A percentile compares a stretch with the other conserved stretches of the same genome.
Evolutionary conservation across 805 yeast genomes (phyloP).

Genomic region (Yamadazyma olivae): DNA sequence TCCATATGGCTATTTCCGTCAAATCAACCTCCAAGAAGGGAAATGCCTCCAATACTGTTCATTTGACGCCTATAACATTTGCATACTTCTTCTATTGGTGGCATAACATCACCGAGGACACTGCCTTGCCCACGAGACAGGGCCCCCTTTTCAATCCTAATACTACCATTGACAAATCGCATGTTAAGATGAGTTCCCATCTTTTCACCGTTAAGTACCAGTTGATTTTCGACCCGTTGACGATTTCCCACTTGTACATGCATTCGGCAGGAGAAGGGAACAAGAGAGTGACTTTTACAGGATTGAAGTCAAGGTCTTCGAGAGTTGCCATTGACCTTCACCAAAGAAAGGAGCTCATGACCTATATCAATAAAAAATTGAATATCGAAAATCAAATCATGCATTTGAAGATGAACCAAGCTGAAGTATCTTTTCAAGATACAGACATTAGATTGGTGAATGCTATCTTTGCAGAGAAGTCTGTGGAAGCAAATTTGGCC

Average conservation of each 20-base stretch:
- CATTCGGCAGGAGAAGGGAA: conserved; percentile 23
- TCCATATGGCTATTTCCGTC: conserved; percentile 53
- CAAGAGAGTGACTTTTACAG: conserved; percentile 32
- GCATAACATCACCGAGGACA: conserved; percentile 29
- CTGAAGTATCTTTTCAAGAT: conserved; percentile 64
- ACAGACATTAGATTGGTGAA: conserved; percentile 68
- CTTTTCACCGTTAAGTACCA: conserved; percentile 40
- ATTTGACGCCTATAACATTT: conserved; percentile 37
- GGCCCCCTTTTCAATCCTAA: conserved; percentile 30
- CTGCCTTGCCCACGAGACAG: conserved; percentile 33
- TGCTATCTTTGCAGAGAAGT: conserved; percentile 60
- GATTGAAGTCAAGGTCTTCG: conserved; percentile 33
- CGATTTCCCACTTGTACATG: conserved; percentile 34
- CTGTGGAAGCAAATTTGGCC: conserved; percentile 24
- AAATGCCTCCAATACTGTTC: conserved; percentile 31
- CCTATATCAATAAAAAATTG: conserved; percentile 37
- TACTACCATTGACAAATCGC: conserved; percentile 15
- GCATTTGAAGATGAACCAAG: conserved; percentile 60
- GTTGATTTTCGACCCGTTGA: conserved; percentile 37
- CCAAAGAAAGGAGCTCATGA: conserved; percentile 34
- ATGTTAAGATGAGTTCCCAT: conserved; percentile 37
- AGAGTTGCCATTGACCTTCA: conserved; percentile 37
- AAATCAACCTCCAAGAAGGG: conserved; percentile 29
- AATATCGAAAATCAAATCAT: conserved; percentile 34
- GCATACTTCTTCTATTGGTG: conserved; percentile 43